Conservation (phyloP, 106 monocot species). For the Dendrobium nobile region DNA sequence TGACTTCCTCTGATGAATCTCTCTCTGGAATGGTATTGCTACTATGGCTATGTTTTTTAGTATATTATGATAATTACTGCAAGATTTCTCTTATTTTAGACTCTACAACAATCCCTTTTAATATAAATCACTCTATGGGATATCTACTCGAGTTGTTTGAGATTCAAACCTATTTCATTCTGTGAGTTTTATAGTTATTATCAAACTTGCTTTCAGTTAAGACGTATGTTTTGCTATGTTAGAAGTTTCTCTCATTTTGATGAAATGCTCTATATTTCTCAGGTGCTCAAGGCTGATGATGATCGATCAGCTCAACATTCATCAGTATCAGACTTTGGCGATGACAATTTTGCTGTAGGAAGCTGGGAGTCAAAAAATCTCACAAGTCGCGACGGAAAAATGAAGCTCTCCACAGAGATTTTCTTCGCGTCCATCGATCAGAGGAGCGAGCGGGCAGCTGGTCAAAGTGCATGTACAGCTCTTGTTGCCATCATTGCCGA, state of each 20-base stretch:
- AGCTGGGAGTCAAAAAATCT: constrained; percentile 66
- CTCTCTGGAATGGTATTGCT: constrained; percentile 24
- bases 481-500: constrained; percentile 80
- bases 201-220: neutral
- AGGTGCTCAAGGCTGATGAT: constrained; percentile 39
- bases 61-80: too few species aligned
- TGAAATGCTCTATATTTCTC: constrained; percentile 6
- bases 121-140: neutral
- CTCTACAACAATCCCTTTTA: too few species aligned
- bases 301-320: constrained; percentile 12
- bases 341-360: constrained; percentile 63
- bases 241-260: neutral
- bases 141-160: neutral
- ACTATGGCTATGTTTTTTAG: neutral
- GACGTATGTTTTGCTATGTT: too few species aligned
- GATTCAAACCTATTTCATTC: neutral
- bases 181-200: neutral
- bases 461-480: constrained; percentile 89
- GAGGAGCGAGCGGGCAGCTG: constrained; percentile 65
- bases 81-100: too few species aligned
- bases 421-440: constrained; percentile 98
- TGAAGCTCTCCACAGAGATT: constrained; percentile 52
- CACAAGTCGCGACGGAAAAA: constrained; percentile 54
- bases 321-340: constrained; percentile 56
- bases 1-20: constrained; percentile 78